A percentile compares a stretch with the other conserved stretches of the same genome.
Evolutionary conservation across 257 asterid species (phyloP).

Genomic region (Solanum pinnatisectum): DNA sequence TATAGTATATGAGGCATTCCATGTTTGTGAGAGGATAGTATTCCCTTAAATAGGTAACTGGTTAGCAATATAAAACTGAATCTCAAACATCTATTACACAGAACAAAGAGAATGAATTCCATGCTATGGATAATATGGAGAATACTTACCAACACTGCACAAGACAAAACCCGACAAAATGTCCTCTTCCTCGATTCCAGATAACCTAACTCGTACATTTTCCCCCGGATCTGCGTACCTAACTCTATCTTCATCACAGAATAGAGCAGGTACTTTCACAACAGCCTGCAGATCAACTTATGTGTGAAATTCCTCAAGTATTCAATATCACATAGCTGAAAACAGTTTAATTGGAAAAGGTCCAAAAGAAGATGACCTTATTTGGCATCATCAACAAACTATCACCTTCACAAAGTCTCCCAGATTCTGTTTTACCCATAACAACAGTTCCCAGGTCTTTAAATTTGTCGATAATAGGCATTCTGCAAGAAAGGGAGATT

Average conservation of each 20-base stretch:
- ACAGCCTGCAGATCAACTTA: slow-evolving; percentile 37
- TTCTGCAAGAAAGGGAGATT: slow-evolving; percentile 24
- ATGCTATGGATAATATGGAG: neutral
- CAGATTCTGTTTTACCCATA: slow-evolving; percentile 97
- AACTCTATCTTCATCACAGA: slow-evolving; percentile 66
- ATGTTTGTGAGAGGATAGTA: neutral
- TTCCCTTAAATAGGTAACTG: neutral
- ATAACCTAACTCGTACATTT: slow-evolving; percentile 76
- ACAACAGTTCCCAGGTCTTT: slow-evolving; percentile 96
- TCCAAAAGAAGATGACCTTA: slow-evolving; percentile 36
- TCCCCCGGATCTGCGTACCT: slow-evolving; percentile 84
- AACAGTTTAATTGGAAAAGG: neutral
- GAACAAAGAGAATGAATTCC: neutral
- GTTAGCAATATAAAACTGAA: neutral
- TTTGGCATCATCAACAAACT: slow-evolving; percentile 83
- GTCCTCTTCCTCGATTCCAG: slow-evolving; percentile 91
- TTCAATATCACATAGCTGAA: neutral
- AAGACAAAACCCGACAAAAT: slow-evolving; percentile 65
- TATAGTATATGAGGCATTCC: neutral
- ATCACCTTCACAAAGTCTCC: slow-evolving; percentile 82
- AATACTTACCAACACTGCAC: slow-evolving; percentile 49
- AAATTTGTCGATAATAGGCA: slow-evolving; percentile 85
- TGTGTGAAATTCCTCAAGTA: neutral
- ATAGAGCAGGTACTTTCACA: slow-evolving; percentile 71
- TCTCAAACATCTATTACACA: neutral